Evolutionary conservation across 2,329 filamentous ascomycete genomes (phyloP), one percentile per base, ranked within the genome.

Genomic region (Colletotrichum destructivum): DNA sequence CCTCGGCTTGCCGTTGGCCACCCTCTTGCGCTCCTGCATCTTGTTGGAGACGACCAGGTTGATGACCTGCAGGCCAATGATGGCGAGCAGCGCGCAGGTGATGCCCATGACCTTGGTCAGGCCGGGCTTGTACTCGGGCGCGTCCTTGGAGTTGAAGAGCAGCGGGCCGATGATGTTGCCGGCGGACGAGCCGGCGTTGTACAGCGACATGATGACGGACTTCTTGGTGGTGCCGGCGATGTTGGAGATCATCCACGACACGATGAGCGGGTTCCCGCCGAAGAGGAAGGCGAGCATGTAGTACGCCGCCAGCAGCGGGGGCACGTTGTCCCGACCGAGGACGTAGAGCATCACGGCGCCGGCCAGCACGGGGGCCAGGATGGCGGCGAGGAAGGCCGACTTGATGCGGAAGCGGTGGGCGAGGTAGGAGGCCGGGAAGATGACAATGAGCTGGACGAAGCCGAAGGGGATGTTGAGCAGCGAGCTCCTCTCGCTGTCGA

Each of bases 401-500:
- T 93, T 93, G 74, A 88, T 77, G 0, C 85, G 85, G 44, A 86
- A 86, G 15, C 84, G 87, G 66, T 89, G 86, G 0, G 89, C 89
- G 0, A 90, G 83, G 74, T 85, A 92, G 0, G 90, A 90, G 0
- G 86, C 84, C 7, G 88, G 77, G 2, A 93, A 79, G 68, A 93
- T 91, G 59, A 91, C 81, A 11, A 90, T 76, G 42, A 88, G 83
- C 77, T 93, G 91, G 7, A 92, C 78, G 0, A 85, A 86, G 1
- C 91, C 91, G 71, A 92, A 92, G 0, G 91, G 91, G 74, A 93
- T 92, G 77, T 91, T 92, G 21, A 93, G 84, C 4, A 93, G 81
- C 4, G 87, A 89, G 0, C 89, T 88, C 2, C 76, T 82, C 78
- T 86, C 88, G 65, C 88, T 87, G 77, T 90, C 85, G 72, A 88